These are phyloP conservation scores for Solanum commersonii DNA, from an alignment of 257 asterid species.

Conservation along the genomic window DNA sequence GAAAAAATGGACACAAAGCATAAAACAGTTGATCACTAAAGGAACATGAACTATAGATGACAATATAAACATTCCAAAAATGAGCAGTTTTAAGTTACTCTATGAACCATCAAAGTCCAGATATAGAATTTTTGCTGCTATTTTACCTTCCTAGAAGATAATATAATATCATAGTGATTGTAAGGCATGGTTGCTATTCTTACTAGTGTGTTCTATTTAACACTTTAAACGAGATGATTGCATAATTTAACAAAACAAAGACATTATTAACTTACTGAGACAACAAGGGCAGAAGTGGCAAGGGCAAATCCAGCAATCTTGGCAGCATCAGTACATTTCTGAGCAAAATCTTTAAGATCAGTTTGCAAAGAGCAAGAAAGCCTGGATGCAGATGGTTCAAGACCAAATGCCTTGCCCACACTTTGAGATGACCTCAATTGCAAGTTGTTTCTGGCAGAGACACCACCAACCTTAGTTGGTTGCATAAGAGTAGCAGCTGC, in stretches of 20 bases:
- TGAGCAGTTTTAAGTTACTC: neutral
- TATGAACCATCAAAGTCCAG: too few species aligned
- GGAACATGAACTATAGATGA: neutral
- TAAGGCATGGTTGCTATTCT: too few species aligned
- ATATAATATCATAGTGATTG: too few species aligned
- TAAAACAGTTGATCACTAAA: neutral
- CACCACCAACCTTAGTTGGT: slow-evolving; percentile 55
- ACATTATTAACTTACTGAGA: slow-evolving; percentile 34
- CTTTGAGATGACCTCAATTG: slow-evolving; percentile 52
- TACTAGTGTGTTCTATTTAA: neutral
- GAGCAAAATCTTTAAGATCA: slow-evolving; percentile 73
- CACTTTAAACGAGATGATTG: neutral
- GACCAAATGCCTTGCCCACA: slow-evolving; percentile 51
- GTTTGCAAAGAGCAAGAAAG: slow-evolving; percentile 73
- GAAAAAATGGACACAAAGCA: neutral
- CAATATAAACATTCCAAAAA: neutral
- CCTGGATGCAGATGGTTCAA: slow-evolving; percentile 39
- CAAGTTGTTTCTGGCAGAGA: slow-evolving; percentile 36
- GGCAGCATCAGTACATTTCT: slow-evolving; percentile 77
- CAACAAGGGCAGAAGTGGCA: slow-evolving; percentile 94
- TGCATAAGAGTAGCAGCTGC: slow-evolving; percentile 91
- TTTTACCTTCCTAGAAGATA: too few species aligned
- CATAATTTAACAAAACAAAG: neutral
- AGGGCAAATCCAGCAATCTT: slow-evolving; percentile 95
- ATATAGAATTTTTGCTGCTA: too few species aligned